Conservation (phyloP, 1,284 basidiomycete genomes). For the Rhodotorula sp. region DNA sequence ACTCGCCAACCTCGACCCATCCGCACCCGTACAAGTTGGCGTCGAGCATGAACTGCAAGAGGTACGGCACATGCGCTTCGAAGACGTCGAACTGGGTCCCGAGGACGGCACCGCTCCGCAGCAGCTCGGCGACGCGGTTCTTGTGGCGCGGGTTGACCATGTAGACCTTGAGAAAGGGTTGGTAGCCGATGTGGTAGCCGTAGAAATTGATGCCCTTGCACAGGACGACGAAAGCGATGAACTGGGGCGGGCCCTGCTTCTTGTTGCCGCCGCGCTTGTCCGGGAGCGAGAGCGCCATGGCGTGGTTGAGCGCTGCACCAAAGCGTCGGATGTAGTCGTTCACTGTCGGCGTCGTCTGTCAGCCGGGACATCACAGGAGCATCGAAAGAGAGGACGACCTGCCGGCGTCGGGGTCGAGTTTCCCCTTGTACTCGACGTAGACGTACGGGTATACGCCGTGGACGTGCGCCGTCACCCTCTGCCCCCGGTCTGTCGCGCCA, state of each 20-base stretch:
- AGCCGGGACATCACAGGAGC: not conserved
- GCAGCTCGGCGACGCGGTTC: slow-evolving; percentile 68
- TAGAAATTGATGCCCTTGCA: slow-evolving; percentile 97
- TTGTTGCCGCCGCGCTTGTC: slow-evolving; percentile 14
- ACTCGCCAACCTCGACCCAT: slow-evolving; percentile 67
- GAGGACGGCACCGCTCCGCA: slow-evolving; percentile 80
- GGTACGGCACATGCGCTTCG: slow-evolving; percentile 86
- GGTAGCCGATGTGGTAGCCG: slow-evolving; percentile 83
- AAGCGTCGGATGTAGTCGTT: slow-evolving; percentile 67
- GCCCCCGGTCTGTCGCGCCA: slow-evolving; percentile 74
- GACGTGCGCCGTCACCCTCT: slow-evolving; percentile 81
- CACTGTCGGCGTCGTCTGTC: slow-evolving; percentile 55
- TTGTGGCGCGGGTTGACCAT: slow-evolving; percentile 70
- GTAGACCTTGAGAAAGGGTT: slow-evolving; percentile 86
- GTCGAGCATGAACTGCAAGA: slow-evolving; percentile 92
- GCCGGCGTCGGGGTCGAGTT: slow-evolving; percentile 60
- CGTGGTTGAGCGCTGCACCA: slow-evolving; percentile 71
- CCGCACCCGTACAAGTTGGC: slow-evolving; percentile 94
- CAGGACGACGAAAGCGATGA: slow-evolving; percentile 63
- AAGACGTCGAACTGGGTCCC: slow-evolving; percentile 72
- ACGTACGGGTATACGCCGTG: slow-evolving; percentile 68
- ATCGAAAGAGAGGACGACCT: slow-evolving; percentile 30
- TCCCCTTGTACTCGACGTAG: slow-evolving; percentile 57
- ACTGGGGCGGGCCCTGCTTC: slow-evolving; percentile 31
- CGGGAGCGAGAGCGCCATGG: slow-evolving; percentile 60